Base-by-base conservation (phyloP, 108 stramenopile species). In the Tribonema minus region DNA sequence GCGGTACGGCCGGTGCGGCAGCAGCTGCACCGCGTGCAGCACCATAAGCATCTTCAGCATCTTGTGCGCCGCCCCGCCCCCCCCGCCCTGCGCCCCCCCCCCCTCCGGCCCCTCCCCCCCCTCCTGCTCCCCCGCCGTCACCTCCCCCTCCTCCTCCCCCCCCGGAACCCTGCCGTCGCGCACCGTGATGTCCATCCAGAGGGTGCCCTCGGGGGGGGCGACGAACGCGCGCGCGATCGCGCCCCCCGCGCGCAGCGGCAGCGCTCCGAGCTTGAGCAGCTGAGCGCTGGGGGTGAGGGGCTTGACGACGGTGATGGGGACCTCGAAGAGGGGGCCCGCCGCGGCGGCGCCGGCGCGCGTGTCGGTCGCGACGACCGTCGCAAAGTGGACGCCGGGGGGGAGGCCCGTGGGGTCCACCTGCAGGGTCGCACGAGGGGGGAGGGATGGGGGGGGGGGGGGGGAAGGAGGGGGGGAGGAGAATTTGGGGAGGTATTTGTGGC, bases 221-320 rank as follows among this genome's bases (percentile, higher is more conserved):
- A 92, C 26, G 81, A 90, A 92, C 35, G 37, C 64, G 9, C 70
- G 46, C 30, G 63, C 54, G 29, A 64, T 60, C 70, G 12, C 27
- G 15, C 3, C 3, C 54, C 37, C 23, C 68, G 2, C 28, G 33
- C 3, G 65, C 65, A 7, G 37, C 63, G 9, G 5, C 66, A 12
- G 29, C 26, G 1, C 36, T 5, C 3, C 67, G 23, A 0, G 66
- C 15, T 15, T 28, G 66, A 0, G n/a, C n/a, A n/a, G n/a, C n/a
- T n/a, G n/a, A 68, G 25, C 29, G 26, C 31, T 9, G 71, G 62
- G 15, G 58, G 25, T 5, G 62, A n/a, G 4, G 25, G 0, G 30
- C 20, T 15, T 54, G 20, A 20, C 20, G 20, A 92, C 89, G 1
- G 91, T 91, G 65, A 94, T 88, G 31, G 93, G 93, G 23, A 92